Conservation (phyloP, 768 basidiomycete genomes). For the Chalciporus pseudorubinellus region DNA sequence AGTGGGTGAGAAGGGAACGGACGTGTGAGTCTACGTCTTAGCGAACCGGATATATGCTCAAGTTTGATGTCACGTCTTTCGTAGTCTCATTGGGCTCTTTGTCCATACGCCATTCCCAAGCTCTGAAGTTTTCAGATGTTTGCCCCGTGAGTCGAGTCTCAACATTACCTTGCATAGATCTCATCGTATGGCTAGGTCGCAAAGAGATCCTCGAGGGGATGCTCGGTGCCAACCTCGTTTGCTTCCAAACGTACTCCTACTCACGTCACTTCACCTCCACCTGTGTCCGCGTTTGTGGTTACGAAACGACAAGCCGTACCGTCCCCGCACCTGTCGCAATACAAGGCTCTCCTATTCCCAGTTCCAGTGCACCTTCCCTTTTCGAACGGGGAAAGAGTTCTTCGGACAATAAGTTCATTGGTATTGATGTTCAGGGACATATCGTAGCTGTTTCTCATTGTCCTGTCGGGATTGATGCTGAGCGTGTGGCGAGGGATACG, state of each 20-base stretch:
- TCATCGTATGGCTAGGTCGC: conserved; percentile 48
- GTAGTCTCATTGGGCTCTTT: conserved; percentile 77
- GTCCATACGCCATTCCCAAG: conserved; percentile 98
- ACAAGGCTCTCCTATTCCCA: conserved; percentile 7
- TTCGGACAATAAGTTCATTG: conserved; percentile 26
- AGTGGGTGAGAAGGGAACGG: conserved; percentile 37
- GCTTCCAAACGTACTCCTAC: conserved; percentile 98
- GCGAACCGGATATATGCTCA: not conserved
- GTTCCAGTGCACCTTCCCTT: not conserved
- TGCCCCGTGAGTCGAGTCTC: conserved; percentile 63
- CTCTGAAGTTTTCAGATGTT: conserved; percentile 91
- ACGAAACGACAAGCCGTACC: conserved; percentile 61
- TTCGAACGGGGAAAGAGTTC: conserved; percentile 6
- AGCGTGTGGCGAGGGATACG: conserved; percentile 81
- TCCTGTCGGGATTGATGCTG: conserved; percentile 94
- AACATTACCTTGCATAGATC: not conserved
- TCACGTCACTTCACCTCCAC: conserved; percentile 92
- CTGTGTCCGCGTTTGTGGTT: conserved; percentile 94
- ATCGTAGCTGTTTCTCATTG: conserved; percentile 83
- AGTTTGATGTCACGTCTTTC: not conserved
- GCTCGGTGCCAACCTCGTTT: conserved; percentile 94
- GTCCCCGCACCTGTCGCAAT: not conserved
- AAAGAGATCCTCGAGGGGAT: conserved; percentile 96
- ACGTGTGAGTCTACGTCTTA: conserved; percentile 17
- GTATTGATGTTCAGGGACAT: conserved; percentile 86